phyloP scores from a whole-genome alignment of 495 filamentous ascomycete species.

The Xylaria telfairii region DNA sequence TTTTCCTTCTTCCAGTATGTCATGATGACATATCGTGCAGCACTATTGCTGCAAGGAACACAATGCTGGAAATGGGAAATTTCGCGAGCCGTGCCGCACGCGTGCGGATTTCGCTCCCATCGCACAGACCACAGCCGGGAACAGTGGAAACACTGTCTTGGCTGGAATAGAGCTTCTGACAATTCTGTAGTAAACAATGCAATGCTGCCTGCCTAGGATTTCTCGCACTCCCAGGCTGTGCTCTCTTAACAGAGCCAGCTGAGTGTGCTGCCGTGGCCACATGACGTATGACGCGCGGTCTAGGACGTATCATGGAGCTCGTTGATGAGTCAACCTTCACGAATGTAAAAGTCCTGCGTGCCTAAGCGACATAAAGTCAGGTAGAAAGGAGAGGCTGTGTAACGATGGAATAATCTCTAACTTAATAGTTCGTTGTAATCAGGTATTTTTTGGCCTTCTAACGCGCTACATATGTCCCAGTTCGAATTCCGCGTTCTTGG shows the following conservation, averaged over 20 bases:
- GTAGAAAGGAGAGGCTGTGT: neutral
- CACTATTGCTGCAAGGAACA: neutral
- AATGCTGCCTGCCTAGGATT: neutral
- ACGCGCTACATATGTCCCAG: neutral
- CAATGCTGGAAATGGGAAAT: neutral
- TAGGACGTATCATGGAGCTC: neutral
- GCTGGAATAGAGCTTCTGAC: neutral
- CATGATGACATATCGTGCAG: neutral
- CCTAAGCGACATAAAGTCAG: neutral
- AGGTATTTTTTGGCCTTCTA: neutral
- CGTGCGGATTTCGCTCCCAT: neutral
- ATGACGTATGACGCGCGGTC: neutral
- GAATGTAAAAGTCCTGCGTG: neutral
- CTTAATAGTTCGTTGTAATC: neutral
- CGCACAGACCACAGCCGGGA: neutral
- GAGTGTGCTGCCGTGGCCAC: neutral
- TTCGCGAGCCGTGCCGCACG: neutral
- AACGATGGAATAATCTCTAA: neutral
- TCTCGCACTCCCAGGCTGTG: neutral
- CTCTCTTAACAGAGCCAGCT: neutral
- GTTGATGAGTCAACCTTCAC: neutral
- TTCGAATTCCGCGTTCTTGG: neutral
- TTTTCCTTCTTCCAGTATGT: neutral
- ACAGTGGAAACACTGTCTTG: neutral
- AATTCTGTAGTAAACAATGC: neutral